These are phyloP conservation scores for Aristolochia californica DNA, from an alignment of 164 flowering plant genomes.

Conservation along the genomic window DNA sequence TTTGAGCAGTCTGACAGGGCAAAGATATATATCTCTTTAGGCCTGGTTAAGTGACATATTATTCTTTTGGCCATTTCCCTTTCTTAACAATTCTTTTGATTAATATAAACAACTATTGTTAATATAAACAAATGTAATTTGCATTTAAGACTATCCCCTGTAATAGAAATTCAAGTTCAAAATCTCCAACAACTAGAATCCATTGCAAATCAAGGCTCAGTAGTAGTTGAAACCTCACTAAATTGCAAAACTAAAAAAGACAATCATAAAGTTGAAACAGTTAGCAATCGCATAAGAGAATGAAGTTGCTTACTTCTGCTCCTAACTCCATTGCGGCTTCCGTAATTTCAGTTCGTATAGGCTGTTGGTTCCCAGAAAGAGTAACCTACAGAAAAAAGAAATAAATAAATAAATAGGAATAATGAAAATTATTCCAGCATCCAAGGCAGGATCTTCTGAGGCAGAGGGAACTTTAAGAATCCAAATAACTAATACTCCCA, in stretches of 20 bases:
- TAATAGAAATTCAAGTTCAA: too few species aligned
- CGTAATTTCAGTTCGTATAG: slow-evolving; percentile 85
- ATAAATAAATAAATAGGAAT: background rate
- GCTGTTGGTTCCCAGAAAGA: slow-evolving; percentile 95
- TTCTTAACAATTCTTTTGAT: too few species aligned
- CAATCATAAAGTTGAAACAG: background rate
- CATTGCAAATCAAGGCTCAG: too few species aligned
- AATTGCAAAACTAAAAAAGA: background rate
- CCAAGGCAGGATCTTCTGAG: background rate
- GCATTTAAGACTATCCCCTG: too few species aligned
- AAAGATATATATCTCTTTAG: too few species aligned
- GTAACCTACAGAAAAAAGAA: slow-evolving; percentile 43
- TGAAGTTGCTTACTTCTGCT: slow-evolving; percentile 53
- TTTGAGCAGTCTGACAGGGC: too few species aligned
- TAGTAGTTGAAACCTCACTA: background rate
- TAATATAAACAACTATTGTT: too few species aligned
- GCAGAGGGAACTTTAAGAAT: background rate
- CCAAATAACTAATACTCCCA: too few species aligned
- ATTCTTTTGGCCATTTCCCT: too few species aligned
- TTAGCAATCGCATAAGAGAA: background rate
- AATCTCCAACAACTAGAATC: too few species aligned
- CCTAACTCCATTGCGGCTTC: slow-evolving; percentile 98
- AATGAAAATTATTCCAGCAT: background rate
- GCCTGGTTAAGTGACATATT: too few species aligned
- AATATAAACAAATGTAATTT: too few species aligned